Evolutionary conservation across 768 basidiomycete genomes (phyloP), one percentile per base, ranked within the genome.

Genomic region (Serendipita sp.): DNA sequence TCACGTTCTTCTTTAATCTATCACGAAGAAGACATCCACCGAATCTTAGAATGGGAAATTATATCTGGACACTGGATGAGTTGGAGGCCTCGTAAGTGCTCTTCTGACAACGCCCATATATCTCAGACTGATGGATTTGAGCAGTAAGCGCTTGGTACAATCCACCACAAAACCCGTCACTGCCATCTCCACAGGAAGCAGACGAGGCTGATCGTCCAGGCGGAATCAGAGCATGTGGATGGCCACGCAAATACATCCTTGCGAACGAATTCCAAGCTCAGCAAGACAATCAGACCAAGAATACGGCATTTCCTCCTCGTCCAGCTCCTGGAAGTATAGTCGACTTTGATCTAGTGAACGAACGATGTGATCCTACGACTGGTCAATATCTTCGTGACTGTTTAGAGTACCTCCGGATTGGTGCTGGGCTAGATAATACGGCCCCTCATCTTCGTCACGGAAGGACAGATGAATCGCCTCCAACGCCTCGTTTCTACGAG

Each of bases 1-100:
- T 31, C 29, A 29, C 23, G 36, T n/a, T 76, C 86, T 29, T 90
- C 90, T 6, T 79, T 92, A 33, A 82, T 92, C 40, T 91, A 81
- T 70, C 77, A 78, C 64, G 78, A 85, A 55, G 83, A 87, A 64
- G 92, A 97, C 70, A 72, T 96, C 45, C 88, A 87, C 70, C 80
- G 86, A 64, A 89, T 99, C 73, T 98, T 94, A 94, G 78, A 85
- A 66, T 98, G 93, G 93, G 95, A 99, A 75, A 81, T 98, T 64
- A 77, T 83, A 36, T 89, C 90, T 67, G 96, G 96, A 0, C 93
- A 96, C 75, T 92, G 92, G 77, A 95, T 95, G 6, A 93, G 89
- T 74, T 79, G 81, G 63, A 79, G 82, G 64, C 78, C 79, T 69
- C 81, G 93, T 91, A 74, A 71, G 88, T 79, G 63, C 36, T 15